phyloP scores from a whole-genome alignment of 2,329 filamentous ascomycete genomes.

The Fusarium palustre region DNA sequence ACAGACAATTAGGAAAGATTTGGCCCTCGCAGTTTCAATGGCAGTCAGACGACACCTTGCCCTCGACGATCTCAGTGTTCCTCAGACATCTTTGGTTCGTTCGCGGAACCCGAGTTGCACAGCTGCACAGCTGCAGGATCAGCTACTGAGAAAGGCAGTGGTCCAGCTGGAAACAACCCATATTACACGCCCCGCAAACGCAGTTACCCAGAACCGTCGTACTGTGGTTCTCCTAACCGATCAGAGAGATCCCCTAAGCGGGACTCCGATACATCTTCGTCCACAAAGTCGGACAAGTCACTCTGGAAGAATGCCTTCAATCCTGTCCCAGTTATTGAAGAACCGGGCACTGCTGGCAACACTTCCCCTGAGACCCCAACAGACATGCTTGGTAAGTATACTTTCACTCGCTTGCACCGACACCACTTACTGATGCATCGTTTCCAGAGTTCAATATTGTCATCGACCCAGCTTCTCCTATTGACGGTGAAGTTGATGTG shows the following conservation, averaged over 20 bases:
- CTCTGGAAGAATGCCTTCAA: slow-evolving; percentile 42
- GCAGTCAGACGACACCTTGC: slow-evolving; percentile 27
- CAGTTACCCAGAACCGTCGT: slow-evolving; percentile 23
- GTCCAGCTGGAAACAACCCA: slow-evolving; percentile 48
- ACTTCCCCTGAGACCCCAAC: slow-evolving; percentile 40
- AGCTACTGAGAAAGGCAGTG: slow-evolving; percentile 9
- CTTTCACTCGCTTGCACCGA: neutral
- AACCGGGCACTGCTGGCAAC: slow-evolving; percentile 46
- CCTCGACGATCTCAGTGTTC: slow-evolving; percentile 20
- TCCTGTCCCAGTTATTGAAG: slow-evolving; percentile 51
- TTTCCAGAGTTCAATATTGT: slow-evolving; percentile 40
- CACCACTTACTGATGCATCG: slow-evolving; percentile 12
- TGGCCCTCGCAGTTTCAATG: slow-evolving; percentile 34
- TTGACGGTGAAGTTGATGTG: slow-evolving; percentile 3
- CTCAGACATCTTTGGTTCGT: slow-evolving; percentile 21
- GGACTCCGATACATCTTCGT: slow-evolving; percentile 3
- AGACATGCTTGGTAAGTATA: slow-evolving; percentile 49
- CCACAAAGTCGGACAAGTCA: slow-evolving; percentile 15
- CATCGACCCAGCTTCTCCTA: slow-evolving; percentile 26
- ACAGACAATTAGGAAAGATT: slow-evolving; percentile 46
- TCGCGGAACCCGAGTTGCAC: slow-evolving; percentile 26
- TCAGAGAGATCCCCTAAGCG: slow-evolving; percentile 24
- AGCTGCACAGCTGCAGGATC: slow-evolving; percentile 22
- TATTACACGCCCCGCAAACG: slow-evolving; percentile 50
- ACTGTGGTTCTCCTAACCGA: slow-evolving; percentile 9